Percentiles rank a stretch among this genome's conserved stretches.
phyloP scores from a whole-genome alignment of 768 basidiomycete genomes.

The Jaapia argillacea region DNA sequence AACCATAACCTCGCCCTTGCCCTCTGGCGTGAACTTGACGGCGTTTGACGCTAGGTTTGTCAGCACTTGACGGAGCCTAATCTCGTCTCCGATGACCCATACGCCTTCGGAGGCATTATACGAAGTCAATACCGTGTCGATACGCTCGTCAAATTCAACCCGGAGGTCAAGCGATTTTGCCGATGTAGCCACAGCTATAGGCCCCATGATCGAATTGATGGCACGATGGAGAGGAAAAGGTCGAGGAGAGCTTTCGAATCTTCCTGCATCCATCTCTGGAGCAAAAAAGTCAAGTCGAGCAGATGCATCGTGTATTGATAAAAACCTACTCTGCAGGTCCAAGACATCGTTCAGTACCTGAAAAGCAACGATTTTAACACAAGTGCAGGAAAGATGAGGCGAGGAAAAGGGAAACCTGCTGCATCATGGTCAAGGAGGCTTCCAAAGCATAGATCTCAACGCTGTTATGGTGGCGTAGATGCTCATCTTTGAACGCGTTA shows the following conservation, averaged over 20 bases:
- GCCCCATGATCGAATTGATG: slow-evolving; percentile 18
- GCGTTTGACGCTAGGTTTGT: too few relatives aligned
- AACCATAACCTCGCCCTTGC: too few relatives aligned
- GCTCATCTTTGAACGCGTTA: slow-evolving; percentile 19
- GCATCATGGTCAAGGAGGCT: slow-evolving; percentile 27
- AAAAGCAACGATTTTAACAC: too few relatives aligned
- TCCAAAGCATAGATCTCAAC: slow-evolving; percentile 35
- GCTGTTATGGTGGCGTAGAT: slow-evolving; percentile 13
- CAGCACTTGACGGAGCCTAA: too few relatives aligned
- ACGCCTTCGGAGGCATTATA: slow-evolving; percentile 4
- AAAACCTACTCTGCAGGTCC: slow-evolving; percentile 17
- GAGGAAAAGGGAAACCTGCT: too few relatives aligned
- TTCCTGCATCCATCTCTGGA: slow-evolving; percentile 27
- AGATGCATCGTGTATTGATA: not conserved
- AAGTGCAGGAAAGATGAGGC: too few relatives aligned
- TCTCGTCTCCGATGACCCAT: slow-evolving; percentile 31
- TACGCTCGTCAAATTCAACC: slow-evolving; percentile 24
- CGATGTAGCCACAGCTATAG: slow-evolving; percentile 14
- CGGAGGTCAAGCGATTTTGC: slow-evolving; percentile 19
- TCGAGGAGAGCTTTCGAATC: slow-evolving; percentile 30
- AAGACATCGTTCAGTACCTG: slow-evolving; percentile 28
- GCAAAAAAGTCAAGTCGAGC: not conserved
- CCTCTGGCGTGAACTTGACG: too few relatives aligned
- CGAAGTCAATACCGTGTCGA: slow-evolving; percentile 18
- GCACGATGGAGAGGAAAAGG: slow-evolving; percentile 27